These are phyloP conservation scores for Cladosporium cucumerinum DNA, from an alignment of 2,329 filamentous ascomycete species.

Conservation along the genomic window DNA sequence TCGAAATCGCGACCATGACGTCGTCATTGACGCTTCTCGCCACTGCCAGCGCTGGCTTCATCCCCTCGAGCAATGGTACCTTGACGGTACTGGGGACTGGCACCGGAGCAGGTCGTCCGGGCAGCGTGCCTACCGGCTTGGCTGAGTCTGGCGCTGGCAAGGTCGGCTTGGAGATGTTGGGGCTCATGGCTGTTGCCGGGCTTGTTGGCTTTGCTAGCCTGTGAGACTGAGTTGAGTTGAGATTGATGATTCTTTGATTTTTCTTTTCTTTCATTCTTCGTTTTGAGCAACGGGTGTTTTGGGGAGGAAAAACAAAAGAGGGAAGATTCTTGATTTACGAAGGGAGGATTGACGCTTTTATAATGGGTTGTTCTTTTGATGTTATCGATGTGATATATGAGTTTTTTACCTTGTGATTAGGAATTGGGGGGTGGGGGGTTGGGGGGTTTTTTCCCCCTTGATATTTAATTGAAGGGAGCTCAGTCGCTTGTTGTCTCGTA, in stretches of 20 bases:
- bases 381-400: constrained; percentile 1
- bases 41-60: constrained; percentile 15
- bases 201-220: constrained; percentile 3
- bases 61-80: constrained; percentile 18
- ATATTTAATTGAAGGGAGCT: neutral
- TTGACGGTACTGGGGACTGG: constrained; percentile 13
- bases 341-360: neutral
- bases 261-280: constrained; percentile 1
- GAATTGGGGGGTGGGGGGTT: neutral
- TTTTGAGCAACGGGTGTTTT: constrained; percentile 1
- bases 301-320: neutral
- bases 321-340: neutral
- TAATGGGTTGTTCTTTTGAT: neutral
- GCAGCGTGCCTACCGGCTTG: neutral
- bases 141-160: constrained; percentile 1
- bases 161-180: constrained; percentile 1
- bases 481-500: neutral
- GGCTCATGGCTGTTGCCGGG: constrained; percentile 7
- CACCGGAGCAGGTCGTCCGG: constrained; percentile 12
- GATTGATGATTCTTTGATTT: neutral
- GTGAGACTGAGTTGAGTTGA: neutral
- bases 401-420: neutral
- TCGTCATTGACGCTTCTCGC: neutral
- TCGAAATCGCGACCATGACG: neutral
- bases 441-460: neutral